Conservation (phyloP, 805 yeast species). For the Candida boleticola region DNA sequence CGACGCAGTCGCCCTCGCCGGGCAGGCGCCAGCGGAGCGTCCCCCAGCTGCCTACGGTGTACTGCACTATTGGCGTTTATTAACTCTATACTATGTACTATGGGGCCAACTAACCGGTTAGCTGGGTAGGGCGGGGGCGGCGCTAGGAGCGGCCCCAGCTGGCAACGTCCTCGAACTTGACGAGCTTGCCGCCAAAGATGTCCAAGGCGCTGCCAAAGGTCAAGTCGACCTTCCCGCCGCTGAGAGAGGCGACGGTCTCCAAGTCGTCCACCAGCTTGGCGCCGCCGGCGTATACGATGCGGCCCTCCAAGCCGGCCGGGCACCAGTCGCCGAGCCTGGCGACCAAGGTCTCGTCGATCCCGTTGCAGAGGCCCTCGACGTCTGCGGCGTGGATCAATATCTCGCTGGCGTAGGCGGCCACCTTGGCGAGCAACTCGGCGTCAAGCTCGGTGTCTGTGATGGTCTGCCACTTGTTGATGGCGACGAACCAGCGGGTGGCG, state of each 20-base stretch:
- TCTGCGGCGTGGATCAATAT: slow-evolving; percentile 97
- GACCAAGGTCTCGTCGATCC: slow-evolving; percentile 84
- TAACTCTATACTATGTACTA: too few species aligned
- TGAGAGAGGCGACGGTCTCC: slow-evolving; percentile 59
- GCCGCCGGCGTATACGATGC: slow-evolving; percentile 96
- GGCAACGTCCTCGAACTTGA: slow-evolving; percentile 72
- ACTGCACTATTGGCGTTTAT: too few species aligned
- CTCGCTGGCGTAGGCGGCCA: slow-evolving; percentile 74
- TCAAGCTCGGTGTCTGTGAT: slow-evolving; percentile 64
- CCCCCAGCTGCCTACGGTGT: too few species aligned
- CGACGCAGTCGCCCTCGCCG: too few species aligned
- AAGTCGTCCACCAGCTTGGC: slow-evolving; percentile 76
- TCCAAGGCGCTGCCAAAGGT: slow-evolving; percentile 93
- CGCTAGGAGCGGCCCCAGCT: slow-evolving; percentile 45
- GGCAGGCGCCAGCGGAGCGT: too few species aligned
- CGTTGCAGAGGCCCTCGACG: slow-evolving; percentile 94
- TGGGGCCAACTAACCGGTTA: background rate
- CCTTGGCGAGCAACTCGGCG: slow-evolving; percentile 47
- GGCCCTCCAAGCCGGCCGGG: slow-evolving; percentile 49
- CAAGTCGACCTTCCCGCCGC: slow-evolving; percentile 82
- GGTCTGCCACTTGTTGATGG: slow-evolving; percentile 97
- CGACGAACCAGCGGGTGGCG: slow-evolving; percentile 75
- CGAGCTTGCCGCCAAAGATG: slow-evolving; percentile 87
- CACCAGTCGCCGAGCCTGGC: slow-evolving; percentile 74
- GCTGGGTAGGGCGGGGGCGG: background rate